Evolutionary conservation across 805 yeast species (phyloP), one percentile per base, ranked within the genome.

Genomic region (Ogataea haglerorum): DNA sequence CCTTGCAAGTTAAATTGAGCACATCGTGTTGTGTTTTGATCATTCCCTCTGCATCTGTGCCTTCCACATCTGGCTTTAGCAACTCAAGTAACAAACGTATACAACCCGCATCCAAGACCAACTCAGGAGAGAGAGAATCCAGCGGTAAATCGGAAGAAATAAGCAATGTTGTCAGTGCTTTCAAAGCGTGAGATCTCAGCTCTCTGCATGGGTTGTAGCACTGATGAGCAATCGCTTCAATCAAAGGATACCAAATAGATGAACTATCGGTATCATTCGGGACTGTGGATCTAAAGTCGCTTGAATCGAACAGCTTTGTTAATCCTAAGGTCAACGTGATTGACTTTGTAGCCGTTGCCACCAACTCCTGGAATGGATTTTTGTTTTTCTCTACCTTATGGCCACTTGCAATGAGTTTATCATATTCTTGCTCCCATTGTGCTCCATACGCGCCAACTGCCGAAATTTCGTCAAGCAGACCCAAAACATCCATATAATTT

Each of bases 171-270:
- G 84, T 85, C 37, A 90, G 69, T 0, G 76, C 61, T 15, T 71
- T 70, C 30, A 88, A 62, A 0, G 95, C 90, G 58, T 72, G 76
- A 0, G 73, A 61, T 28, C 95, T 68, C 9, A 89, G 67, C 54
- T 85, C 89, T 19, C 86, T 69, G 58, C 95, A 86, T 14, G 96
- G 95, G 54, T 89, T 89, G 57, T 84, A 74, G 58, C 96, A 85
- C 59, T 90, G 96, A 54, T 85, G 91, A 0, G 93, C 88, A 39
- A 89, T 69, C 0, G 95, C 95, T 56, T 87, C 91, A 21, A 85
- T 69, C 45, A 86, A 67, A 1, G 95, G 83, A 48, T 73, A 75
- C 51, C 78, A 67, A 17, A 61, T 51, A 10, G 55, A 51, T 15
- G 65, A 54, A 31, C 61, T 61, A 1, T 56, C 42, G 38, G 56